These are phyloP conservation scores for Trichoderma gracile DNA, from an alignment of 2,329 filamentous ascomycete genomes.

Conservation along the genomic window DNA sequence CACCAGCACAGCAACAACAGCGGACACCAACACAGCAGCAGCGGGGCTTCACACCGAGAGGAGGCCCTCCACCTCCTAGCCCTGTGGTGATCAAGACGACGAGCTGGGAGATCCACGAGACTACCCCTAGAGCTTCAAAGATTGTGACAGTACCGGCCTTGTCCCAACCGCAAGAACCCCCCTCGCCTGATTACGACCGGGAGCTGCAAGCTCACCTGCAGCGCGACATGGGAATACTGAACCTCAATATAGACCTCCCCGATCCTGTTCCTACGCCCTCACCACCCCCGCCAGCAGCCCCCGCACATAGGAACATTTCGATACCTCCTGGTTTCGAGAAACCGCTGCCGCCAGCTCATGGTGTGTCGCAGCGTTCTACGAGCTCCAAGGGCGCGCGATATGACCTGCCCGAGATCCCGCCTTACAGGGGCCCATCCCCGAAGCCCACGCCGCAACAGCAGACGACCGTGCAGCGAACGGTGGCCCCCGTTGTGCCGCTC, in stretches of 20 bases:
- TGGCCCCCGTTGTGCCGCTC: conserved; percentile 23
- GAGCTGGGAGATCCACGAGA: conserved; percentile 37
- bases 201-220: conserved; percentile 64
- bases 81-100: conserved; percentile 39
- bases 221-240: conserved; percentile 60
- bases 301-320: conserved; percentile 25
- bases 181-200: conserved; percentile 61
- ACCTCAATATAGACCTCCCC: conserved; percentile 40
- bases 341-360: conserved; percentile 40
- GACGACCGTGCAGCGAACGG: conserved; percentile 30
- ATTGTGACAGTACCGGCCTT: conserved; percentile 37
- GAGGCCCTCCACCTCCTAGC: conserved; percentile 60
- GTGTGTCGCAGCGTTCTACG: conserved; percentile 38
- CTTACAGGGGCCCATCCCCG: conserved; percentile 48
- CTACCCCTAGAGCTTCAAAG: conserved; percentile 52
- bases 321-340: conserved; percentile 32
- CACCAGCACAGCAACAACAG: conserved; percentile 36
- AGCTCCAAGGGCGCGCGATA: conserved; percentile 46
- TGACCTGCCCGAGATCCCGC: conserved; percentile 56
- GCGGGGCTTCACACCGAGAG: conserved; percentile 49
- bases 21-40: conserved; percentile 31
- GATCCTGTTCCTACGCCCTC: conserved; percentile 20
- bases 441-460: conserved; percentile 32
- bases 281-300: conserved; percentile 13
- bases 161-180: conserved; percentile 48